Base-by-base conservation (phyloP, 371 early-diverging fungal species). In the Lichtheimia ramosa region DNA sequence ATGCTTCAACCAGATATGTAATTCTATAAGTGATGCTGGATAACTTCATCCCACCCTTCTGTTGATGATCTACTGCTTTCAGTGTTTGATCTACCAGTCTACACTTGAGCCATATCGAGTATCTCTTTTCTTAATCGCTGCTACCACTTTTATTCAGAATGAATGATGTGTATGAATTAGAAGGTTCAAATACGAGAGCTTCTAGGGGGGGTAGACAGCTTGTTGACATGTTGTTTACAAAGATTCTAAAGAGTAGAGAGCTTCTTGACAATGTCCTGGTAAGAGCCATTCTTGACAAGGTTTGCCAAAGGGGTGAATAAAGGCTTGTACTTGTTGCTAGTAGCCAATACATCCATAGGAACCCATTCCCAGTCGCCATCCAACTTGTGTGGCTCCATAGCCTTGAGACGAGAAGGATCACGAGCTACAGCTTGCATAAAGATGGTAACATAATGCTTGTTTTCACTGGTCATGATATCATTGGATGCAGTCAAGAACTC, bases 381-480 rank as follows among this genome's bases (percentile, higher is more conserved):
- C 41, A 86, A 65, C 58, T 88, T 86, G 13, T 83, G 59, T 49
- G 87, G 87, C 40, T 88, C 88, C 79, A 85, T 81, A 8, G 74
- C 63, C 61, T 72, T 60, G 4, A 71, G 51, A 18, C 63, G 28
- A 8, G 24, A 15, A 14, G 64, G 34, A 53, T 63, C 57, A 5
- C 59, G 41, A 4, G 43, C 18, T 3, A 64, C 53, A 20, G 66
- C 74, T n/a, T 71, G 62, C 68, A 89, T 70, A 62, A 89, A 89
- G n/a, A 87, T 64, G 0, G 86, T 85, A 15, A 86, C 82, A 60
- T 89, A 89, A 62, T 89, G 89, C 43, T 75, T 80, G 15, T 71
- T 62, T 28, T 83, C 81, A 1, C 46, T 58, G 3, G 62, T 50
- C 84, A 87, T 84, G 50, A 79, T 66, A 61, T 82, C 83, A 63